Percentiles rank a stretch among this genome's conserved stretches.
phyloP scores from a whole-genome alignment of 31 red algal genomes.

The Porphyra umbilicalis region DNA sequence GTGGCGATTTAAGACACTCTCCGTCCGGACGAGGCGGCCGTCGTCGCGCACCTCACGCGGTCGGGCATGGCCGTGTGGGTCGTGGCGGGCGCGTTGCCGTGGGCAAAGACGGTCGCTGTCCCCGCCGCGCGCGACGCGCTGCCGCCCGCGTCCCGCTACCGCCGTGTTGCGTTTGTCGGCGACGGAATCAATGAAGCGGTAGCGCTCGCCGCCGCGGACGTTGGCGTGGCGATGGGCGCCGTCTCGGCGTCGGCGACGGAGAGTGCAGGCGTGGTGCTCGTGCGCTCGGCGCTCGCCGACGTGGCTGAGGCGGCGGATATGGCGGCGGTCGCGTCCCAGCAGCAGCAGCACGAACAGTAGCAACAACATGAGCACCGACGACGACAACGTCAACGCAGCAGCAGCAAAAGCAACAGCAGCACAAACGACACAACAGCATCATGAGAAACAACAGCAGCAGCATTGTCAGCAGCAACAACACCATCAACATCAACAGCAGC shows the following conservation, averaged over 20 bases:
- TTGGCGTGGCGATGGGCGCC: conserved; percentile 37
- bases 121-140: too few species aligned
- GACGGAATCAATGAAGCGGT: conserved; percentile 73
- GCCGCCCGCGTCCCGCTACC: too few species aligned
- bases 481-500: too few species aligned
- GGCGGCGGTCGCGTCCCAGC: conserved; percentile 13
- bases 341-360: too few species aligned
- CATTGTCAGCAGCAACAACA: too few species aligned
- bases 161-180: conserved; percentile 30
- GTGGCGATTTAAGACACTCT: conserved; percentile 41
- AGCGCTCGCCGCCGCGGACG: conserved; percentile 33
- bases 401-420: too few species aligned
- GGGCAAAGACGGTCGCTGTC: conserved; percentile 47
- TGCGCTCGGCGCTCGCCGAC: conserved; percentile 1
- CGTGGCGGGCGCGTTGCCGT: conserved; percentile 52
- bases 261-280: conserved; percentile 39
- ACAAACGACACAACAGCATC: too few species aligned
- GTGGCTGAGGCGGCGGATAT: conserved; percentile 13
- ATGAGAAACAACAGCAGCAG: too few species aligned
- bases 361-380: too few species aligned
- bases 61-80: conserved; percentile 18
- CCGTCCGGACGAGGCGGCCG: conserved; percentile 32
- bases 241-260: conserved; percentile 12
- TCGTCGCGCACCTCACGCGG: conserved; percentile 17
- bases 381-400: too few species aligned